phyloP scores from a whole-genome alignment of 139 green algal genomes.

The Diplosphaera chodatii region DNA sequence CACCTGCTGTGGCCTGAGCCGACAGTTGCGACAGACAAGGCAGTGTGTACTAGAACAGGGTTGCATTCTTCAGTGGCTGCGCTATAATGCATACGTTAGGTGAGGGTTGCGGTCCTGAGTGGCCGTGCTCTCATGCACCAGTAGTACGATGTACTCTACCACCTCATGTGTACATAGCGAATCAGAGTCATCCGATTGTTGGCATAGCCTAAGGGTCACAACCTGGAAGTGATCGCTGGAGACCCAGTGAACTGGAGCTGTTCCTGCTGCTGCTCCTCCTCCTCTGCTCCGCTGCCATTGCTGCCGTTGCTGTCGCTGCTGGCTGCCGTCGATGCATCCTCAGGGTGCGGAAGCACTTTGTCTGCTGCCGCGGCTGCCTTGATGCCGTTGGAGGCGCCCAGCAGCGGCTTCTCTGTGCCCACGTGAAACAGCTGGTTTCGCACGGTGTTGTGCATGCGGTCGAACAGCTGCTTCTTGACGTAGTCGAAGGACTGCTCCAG shows the following conservation, averaged over 20 bases:
- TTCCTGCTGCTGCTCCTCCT: background rate
- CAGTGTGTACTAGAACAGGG: too few relatives aligned
- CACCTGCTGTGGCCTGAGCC: too few relatives aligned
- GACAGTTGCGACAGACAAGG: too few relatives aligned
- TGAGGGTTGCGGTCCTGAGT: too few relatives aligned
- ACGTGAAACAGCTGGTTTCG: constrained; percentile 19
- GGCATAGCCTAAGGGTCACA: background rate
- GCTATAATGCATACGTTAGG: too few relatives aligned
- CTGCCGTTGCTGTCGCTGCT: background rate
- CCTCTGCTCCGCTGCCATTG: background rate
- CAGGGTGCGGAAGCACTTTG: background rate
- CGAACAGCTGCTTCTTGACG: constrained; percentile 84
- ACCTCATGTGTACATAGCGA: too few relatives aligned
- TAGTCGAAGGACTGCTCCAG: constrained; percentile 73
- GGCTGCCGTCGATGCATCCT: background rate
- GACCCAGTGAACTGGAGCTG: background rate
- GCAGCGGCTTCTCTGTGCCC: background rate
- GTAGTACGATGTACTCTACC: too few relatives aligned
- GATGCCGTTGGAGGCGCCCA: background rate
- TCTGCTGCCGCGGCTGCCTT: too few relatives aligned
- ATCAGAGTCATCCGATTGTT: too few relatives aligned
- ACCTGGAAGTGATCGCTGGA: background rate
- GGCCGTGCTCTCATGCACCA: too few relatives aligned
- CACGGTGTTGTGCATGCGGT: constrained; percentile 68
- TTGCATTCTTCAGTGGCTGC: too few relatives aligned